phyloP scores from a whole-genome alignment of 768 basidiomycete genomes.

The Mycena vulgaris region DNA sequence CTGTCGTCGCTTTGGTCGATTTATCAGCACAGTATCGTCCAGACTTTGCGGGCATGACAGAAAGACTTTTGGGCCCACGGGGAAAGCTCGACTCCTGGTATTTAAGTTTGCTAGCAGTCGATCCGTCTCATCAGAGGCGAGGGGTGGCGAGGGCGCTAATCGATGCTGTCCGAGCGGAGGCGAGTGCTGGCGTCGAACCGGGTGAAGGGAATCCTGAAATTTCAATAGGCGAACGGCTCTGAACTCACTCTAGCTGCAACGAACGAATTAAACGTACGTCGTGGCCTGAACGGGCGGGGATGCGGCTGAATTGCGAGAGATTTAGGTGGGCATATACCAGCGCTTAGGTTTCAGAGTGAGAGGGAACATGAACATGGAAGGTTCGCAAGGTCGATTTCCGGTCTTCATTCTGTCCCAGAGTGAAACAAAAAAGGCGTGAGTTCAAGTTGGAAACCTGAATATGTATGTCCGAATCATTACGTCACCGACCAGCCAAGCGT shows the following conservation, averaged over 20 bases:
- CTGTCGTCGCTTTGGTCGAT: slow-evolving; percentile 1
- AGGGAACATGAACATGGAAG: slow-evolving; percentile 27
- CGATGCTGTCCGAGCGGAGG: slow-evolving; percentile 27
- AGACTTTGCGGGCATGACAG: slow-evolving; percentile 34
- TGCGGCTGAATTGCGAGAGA: background rate
- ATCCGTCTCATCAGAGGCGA: slow-evolving; percentile 24
- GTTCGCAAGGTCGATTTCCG: slow-evolving; percentile 26
- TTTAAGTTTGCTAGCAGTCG: slow-evolving; percentile 35
- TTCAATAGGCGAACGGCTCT: slow-evolving; percentile 21
- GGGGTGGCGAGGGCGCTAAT: slow-evolving; percentile 33
- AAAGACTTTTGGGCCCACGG: slow-evolving; percentile 32
- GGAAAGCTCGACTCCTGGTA: slow-evolving; percentile 38
- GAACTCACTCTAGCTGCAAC: slow-evolving; percentile 34
- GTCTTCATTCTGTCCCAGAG: slow-evolving; percentile 32
- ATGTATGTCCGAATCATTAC: too few species aligned
- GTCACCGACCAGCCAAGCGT: too few species aligned
- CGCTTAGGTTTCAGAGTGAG: slow-evolving; percentile 30
- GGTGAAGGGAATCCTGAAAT: background rate
- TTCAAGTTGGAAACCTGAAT: too few species aligned
- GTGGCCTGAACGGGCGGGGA: too few species aligned
- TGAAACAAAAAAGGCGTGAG: background rate
- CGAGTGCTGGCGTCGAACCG: background rate
- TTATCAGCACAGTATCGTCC: slow-evolving; percentile 28
- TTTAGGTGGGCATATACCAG: slow-evolving; percentile 33
- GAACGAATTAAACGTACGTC: slow-evolving; percentile 34